Base-by-base conservation (phyloP, 495 filamentous ascomycete species). In the Xylaria sp. region DNA sequence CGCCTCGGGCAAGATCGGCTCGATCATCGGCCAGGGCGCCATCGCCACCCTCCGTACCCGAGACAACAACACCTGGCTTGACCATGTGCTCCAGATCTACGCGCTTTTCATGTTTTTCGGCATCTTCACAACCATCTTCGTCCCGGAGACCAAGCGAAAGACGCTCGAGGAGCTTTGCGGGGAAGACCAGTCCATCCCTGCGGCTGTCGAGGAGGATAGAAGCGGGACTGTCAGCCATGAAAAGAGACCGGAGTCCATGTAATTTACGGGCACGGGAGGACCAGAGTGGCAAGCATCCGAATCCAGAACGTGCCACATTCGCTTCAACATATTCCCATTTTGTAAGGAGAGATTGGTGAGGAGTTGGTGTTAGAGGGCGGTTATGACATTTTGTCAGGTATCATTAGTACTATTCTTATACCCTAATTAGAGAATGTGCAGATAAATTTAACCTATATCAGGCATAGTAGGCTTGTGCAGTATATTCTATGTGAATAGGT, bases 31-130 rank as follows among this genome's bases (percentile, higher is more conserved):
- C 63, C 85, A 88, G 79, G 82, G 85, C 65, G 83, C 85, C 72
- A 87, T 88, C 70, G 81, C 83, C 17, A 85, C 82, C 8, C 82
- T 89, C 24, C 80, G 86, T n/a, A 84, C 81, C 7, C 70, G 75
- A 2, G 85, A 85, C 24, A 81, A 74, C 64, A 78, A 81, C 0
- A 74, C 79, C 21, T 94, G 92, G 92, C 83, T 94, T 75, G 88
- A 93, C 81, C 91, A 94, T 78, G 89, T 94, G 62, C 88, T 93
- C 84, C 80, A 94, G 84, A 94, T 95, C 74, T 94, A 90, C 74
- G 90, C 91, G 9, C 81, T 92, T 41, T 95, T 95, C 82, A 94
- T 95, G 92, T 80, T 95, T 14, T 86, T 86, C 72, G 92, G 92
- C 68, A 72, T 88, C 70, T 85, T 91, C 72, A 90, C 90, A 5